Conservation (phyloP, 2,329 filamentous ascomycete species). For the Fusarium floridanum region DNA sequence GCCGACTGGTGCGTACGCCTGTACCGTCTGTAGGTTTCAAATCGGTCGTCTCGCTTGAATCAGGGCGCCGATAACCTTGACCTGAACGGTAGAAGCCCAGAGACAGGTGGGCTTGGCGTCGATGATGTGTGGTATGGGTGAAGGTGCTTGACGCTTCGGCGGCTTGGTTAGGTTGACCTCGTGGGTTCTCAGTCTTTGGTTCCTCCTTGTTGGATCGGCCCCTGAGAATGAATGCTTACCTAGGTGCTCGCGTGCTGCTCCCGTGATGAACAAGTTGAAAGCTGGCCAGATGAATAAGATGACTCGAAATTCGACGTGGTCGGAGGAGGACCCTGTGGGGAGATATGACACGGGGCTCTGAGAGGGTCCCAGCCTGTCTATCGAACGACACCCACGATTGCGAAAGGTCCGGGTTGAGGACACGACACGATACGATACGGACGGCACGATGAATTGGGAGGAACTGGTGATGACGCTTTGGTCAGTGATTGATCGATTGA, state of each 20-base stretch:
- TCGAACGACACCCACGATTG: constrained; percentile 12
- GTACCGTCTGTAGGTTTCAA: constrained; percentile 16
- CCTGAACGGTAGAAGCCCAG: not conserved
- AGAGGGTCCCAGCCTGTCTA: constrained; percentile 6
- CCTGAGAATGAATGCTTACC: not conserved
- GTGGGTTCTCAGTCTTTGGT: constrained; percentile 7
- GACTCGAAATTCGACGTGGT: not conserved
- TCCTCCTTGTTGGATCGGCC: constrained; percentile 4
- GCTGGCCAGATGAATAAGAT: constrained; percentile 14
- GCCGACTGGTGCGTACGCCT: not conserved
- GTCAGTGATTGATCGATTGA: not conserved
- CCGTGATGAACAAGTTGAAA: constrained; percentile 4
- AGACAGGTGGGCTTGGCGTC: not conserved
- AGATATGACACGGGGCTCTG: constrained; percentile 5
- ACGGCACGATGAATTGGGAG: not conserved
- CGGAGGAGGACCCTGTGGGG: constrained; percentile 9
- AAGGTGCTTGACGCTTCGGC: not conserved
- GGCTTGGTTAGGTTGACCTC: not conserved
- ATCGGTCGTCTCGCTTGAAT: constrained; percentile 33
- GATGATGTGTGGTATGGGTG: not conserved
- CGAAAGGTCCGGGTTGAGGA: not conserved
- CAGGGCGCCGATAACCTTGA: constrained; percentile 32
- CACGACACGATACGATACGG: not conserved
- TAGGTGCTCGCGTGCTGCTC: not conserved
- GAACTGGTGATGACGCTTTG: not conserved